Conservation (phyloP, 768 basidiomycete genomes). For the Psilocybe cubensis region DNA sequence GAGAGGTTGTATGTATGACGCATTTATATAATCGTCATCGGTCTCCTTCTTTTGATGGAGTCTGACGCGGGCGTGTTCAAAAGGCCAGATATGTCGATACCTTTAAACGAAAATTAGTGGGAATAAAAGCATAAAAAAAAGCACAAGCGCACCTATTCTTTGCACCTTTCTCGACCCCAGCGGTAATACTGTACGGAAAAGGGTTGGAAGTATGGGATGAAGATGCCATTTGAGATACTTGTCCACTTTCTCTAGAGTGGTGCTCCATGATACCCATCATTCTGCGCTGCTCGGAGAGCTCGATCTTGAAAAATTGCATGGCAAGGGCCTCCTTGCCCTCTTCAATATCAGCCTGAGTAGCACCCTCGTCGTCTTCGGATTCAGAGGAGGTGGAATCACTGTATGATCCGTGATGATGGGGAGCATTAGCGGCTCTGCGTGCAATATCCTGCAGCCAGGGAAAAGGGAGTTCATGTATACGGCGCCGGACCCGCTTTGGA, state of each 20-base stretch:
- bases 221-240: slow-evolving; percentile 11
- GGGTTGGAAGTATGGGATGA: slow-evolving; percentile 10
- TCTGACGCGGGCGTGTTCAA: slow-evolving; percentile 90
- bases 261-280: slow-evolving; percentile 92
- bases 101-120: slow-evolving; percentile 38
- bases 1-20: slow-evolving; percentile 88
- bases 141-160: slow-evolving; percentile 75
- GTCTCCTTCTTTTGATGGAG: slow-evolving; percentile 44
- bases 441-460: slow-evolving; percentile 80
- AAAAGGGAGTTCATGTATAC: slow-evolving; percentile 79
- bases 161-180: slow-evolving; percentile 91
- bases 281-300: slow-evolving; percentile 87
- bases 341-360: slow-evolving; percentile 47
- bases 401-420: slow-evolving; percentile 18
- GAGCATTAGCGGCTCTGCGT: slow-evolving; percentile 42
- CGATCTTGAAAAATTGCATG: slow-evolving; percentile 92
- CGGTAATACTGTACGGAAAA: slow-evolving; percentile 93
- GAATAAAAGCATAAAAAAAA: background rate
- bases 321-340: slow-evolving; percentile 82
- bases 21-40: slow-evolving; percentile 91
- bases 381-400: slow-evolving; percentile 33
- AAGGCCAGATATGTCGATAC: slow-evolving; percentile 97
- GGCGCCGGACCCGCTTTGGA: slow-evolving; percentile 49
- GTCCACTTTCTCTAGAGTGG: slow-evolving; percentile 68
- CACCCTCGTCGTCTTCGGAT: slow-evolving; percentile 31